phyloP scores from a whole-genome alignment of 2,329 filamentous ascomycete species.

The Cucurbitaria berberidis region DNA sequence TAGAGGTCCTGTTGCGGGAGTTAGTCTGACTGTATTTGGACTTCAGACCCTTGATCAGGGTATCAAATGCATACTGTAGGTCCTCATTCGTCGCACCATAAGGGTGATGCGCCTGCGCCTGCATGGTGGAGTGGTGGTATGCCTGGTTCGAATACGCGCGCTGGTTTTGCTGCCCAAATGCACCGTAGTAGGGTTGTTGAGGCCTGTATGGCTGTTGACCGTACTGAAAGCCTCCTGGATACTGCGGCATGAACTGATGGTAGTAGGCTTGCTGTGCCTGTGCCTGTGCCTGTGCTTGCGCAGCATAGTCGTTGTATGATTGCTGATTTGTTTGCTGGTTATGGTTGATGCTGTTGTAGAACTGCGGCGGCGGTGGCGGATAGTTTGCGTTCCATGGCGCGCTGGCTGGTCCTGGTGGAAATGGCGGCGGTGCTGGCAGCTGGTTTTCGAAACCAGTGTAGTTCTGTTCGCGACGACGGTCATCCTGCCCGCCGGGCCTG shows the following conservation, averaged over 20 bases:
- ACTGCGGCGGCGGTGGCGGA: slow-evolving; percentile 14
- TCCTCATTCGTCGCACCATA: slow-evolving; percentile 19
- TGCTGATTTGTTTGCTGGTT: too few species aligned
- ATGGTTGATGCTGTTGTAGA: slow-evolving; percentile 13
- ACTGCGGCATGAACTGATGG: too few species aligned
- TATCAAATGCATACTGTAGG: slow-evolving; percentile 28
- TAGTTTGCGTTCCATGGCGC: slow-evolving; percentile 14
- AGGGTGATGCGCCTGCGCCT: slow-evolving; percentile 16
- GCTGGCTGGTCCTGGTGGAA: slow-evolving; percentile 6
- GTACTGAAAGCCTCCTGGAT: slow-evolving; percentile 11
- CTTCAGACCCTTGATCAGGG: slow-evolving; percentile 16
- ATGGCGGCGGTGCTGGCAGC: slow-evolving; percentile 5
- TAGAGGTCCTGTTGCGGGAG: slow-evolving; percentile 19
- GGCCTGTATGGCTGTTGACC: slow-evolving; percentile 5
- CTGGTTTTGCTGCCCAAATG: slow-evolving; percentile 9
- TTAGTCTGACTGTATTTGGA: slow-evolving; percentile 22
- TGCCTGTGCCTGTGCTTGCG: slow-evolving; percentile 19
- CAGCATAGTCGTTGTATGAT: slow-evolving; percentile 14
- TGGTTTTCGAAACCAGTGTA: slow-evolving; percentile 16
- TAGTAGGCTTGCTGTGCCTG: slow-evolving; percentile 24
- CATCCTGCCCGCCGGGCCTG: slow-evolving; percentile 17
- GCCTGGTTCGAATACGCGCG: slow-evolving; percentile 19
- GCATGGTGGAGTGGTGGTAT: slow-evolving; percentile 16
- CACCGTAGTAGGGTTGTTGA: slow-evolving; percentile 1
- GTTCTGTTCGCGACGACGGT: slow-evolving; percentile 15